Conservation (phyloP, 2,329 filamentous ascomycete species). For the Neurospora sp. region DNA sequence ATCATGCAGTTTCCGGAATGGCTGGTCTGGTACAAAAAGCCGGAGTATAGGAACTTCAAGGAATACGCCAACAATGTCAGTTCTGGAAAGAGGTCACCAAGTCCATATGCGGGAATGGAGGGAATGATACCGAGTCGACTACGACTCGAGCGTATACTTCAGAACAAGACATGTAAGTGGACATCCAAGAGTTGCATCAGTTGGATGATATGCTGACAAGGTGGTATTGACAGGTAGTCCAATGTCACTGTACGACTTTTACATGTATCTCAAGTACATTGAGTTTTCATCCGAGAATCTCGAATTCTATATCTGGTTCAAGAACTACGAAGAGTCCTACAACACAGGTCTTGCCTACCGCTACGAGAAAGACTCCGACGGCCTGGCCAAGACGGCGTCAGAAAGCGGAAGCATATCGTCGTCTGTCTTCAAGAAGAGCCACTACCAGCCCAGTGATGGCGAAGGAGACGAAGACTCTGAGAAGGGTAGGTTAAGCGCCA, state of each 20-base stretch:
- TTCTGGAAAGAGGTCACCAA: conserved; percentile 26
- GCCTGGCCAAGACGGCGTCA: conserved; percentile 17
- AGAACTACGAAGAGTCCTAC: conserved; percentile 31
- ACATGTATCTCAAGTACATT: conserved; percentile 41
- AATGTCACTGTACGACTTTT: conserved; percentile 41
- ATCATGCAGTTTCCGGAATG: conserved; percentile 25
- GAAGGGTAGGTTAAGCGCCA: conserved; percentile 19
- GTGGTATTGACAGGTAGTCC: conserved; percentile 27
- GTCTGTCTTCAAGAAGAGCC: conserved; percentile 15
- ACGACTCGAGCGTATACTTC: conserved; percentile 34
- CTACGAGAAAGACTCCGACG: conserved; percentile 18
- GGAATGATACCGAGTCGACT: conserved; percentile 30
- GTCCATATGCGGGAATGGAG: conserved; percentile 27
- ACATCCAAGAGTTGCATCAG: neutral
- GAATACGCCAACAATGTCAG: conserved; percentile 31
- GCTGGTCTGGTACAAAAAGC: conserved; percentile 39
- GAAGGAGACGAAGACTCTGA: conserved; percentile 21
- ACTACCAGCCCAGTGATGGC: conserved; percentile 8
- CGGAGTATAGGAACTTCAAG: conserved; percentile 37
- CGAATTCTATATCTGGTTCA: conserved; percentile 41
- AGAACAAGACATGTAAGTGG: conserved; percentile 35
- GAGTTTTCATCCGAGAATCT: conserved; percentile 39
- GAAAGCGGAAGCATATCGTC: conserved; percentile 18
- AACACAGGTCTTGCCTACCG: conserved; percentile 10
- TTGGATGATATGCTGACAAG: conserved; percentile 1